Base-by-base conservation (phyloP, 352 stramenopile genomes). In the Phytophthora citricola region DNA sequence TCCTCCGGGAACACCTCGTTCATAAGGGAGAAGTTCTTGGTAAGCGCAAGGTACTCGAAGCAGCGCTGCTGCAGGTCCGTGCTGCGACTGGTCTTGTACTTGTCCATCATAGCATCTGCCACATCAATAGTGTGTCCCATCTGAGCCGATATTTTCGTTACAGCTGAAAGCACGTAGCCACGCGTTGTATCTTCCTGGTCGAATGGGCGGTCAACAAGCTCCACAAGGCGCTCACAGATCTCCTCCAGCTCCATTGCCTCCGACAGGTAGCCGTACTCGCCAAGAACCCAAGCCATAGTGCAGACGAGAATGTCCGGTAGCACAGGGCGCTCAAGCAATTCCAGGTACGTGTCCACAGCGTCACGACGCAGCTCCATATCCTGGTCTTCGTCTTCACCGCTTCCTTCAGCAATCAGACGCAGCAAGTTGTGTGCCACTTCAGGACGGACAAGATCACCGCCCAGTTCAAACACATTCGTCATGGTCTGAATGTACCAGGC, bases 401-500 rank as follows among this genome's bases (percentile, higher is more conserved):
- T 98, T 59, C 98, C 98, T 71, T 98, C 93, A 0, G 97, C 98
- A 67, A 99, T 98, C n/a, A 99, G 71, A 22, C 95, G 94, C 84
- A 99, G 96, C 24, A 99, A 78, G 61, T 99, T 99, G 65, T 99
- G 97, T 9, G 97, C 97, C 0, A 99, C 97, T 47, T 98, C 93
- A n/a, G 85, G 84, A 24, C 98, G 92, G 36, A 99, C 97, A 38
- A 99, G 90, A 68, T 99, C 98, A 49, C 98, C 98, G 15, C 92
- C 96, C 1, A 98, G 76, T 57, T 98, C 90, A 65, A 99, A 98
- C 3, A 99, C 92, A 56, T 97, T 97, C 6, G 96, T 99, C 82
- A 99, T 99, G 9, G 97, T 99, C 63, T 95, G 79, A 50, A 99
- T 98, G 76, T 99, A 99, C 98, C 98, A 99, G 2, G 90, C 90